Base-by-base conservation (phyloP, 148 eudicot species). In the Vaccinium macrocarpon region DNA sequence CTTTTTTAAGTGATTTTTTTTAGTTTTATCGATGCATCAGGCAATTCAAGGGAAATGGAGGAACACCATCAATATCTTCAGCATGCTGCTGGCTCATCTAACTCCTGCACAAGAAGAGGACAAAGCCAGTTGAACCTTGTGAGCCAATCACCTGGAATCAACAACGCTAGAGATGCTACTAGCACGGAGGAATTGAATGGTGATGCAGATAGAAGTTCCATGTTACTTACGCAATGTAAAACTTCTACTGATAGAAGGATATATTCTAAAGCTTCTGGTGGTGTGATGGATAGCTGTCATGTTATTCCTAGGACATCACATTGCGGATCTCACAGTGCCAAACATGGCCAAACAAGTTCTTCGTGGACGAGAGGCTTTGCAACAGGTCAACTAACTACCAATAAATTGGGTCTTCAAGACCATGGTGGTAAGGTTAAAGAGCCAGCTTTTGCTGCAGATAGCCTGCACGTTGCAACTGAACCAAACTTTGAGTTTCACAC, bases 1-100 rank as follows among this genome's bases (percentile, higher is more conserved):
- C 49, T 59, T 35, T 83, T 64, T 35, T 57, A 12, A 82, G 78
- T 73, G 52, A 82, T 38, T 53, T 19, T 23, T 53, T 50, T 14
- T 9, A 50, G 70, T 56, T 85, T 68, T 85, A n/a, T 42, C 82
- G 55, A 57, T 87, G 90, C 92, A 86, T 90, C 80, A 76, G 84
- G 84, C 61, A 87, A 82, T 83, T 86, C 86, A 38, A 84, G 57
- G 82, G 64, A 62, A 61, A 38, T 52, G 82, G 88, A 83, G 78
- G 77, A 62, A 38, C 35, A 71, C 59, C 56, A 76, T 80, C 88
- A 86, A 79, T 70, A 51, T 78, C 75, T 66, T 81, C 84, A 70
- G 79, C 72, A 51, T 81, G 76, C 87, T 62, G 80, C 88, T 81
- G 80, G 74, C 59, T 23, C 88, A 77, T 84, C 82, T 85, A 81